Base-by-base conservation (phyloP, 345 rosid species). In the Abelmoschus esculentus region DNA sequence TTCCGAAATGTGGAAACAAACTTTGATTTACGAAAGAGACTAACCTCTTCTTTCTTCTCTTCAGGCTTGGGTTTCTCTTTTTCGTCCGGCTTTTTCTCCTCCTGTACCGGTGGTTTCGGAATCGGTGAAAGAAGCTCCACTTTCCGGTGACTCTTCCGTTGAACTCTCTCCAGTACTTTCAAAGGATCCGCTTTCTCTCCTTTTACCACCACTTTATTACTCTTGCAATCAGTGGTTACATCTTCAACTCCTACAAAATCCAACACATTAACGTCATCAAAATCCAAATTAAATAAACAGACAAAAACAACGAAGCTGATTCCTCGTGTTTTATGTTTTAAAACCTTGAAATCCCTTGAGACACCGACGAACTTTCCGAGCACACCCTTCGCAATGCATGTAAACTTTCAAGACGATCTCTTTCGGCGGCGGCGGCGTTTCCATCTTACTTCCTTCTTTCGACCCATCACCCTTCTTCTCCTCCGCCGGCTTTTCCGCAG, bases 381-480 rank as follows among this genome's bases (percentile, higher is more conserved):
- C 97, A 71, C 98, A 93, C n/a, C 97, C 98, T 81, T 93, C 97
- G 67, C 98, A 93, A 83, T 93, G 98, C 97, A 93, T 93, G 89
- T 78, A 89, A 13, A 89, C 95, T 72, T 77, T 85, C 31, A 93
- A 81, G 5, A 93, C 74, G 14, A 93, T 86, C 71, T 93, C 98
- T 62, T 76, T n/a, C n/a, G n/a, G n/a, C n/a, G n/a, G 89, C 1
- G 96, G 86, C 4, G 92, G 82, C 52, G 6, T 44, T 42, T 78
- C 81, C 10, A 76, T 80, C 59, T 79, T 80, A 15, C 80, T 28
- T 69, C 76, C 90, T 69, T 78, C 85, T n/a, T n/a, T n/a, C n/a
- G n/a, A n/a, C n/a, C n/a, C n/a, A n/a, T n/a, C n/a, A 63, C 70
- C 73, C 62, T 70, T 79, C 60, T 80, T 80, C 61, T 80, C 80